These are phyloP conservation scores for Petunia hybrid DNA, from an alignment of 305 asterid species.

Conservation along the genomic window DNA sequence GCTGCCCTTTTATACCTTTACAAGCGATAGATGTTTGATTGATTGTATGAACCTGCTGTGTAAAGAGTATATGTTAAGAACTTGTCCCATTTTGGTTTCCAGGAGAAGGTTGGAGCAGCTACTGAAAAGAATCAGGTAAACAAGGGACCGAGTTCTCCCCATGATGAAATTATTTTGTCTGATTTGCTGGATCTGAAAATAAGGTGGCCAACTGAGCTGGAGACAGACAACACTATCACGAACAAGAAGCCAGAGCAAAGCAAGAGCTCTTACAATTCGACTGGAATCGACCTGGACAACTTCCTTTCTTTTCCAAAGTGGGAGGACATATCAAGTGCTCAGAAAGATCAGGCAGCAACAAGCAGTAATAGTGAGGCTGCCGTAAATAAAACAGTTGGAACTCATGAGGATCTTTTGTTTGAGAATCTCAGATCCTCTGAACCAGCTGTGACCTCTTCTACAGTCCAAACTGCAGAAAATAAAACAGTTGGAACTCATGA, in stretches of 20 bases:
- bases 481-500: conserved; percentile 49
- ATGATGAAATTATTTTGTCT: conserved; percentile 56
- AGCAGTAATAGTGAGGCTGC: conserved; percentile 40
- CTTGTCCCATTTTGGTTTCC: conserved; percentile 42
- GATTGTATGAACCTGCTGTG: neutral
- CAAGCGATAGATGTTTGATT: neutral
- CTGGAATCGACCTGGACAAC: conserved; percentile 65
- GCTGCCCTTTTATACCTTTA: too few relatives aligned
- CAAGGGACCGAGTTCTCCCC: conserved; percentile 53
- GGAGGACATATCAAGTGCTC: conserved; percentile 41
- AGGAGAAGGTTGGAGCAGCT: conserved; percentile 70
- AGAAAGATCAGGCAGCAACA: conserved; percentile 44
- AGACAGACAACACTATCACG: conserved; percentile 42
- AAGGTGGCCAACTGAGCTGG: conserved; percentile 59
- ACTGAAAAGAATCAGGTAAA: conserved; percentile 48
- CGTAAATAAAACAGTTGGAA: conserved; percentile 45
- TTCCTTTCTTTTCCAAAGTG: conserved; percentile 56
- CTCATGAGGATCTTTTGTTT: conserved; percentile 56
- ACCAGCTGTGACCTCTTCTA: conserved; percentile 48
- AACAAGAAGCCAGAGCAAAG: conserved; percentile 47
- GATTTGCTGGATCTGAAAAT: conserved; percentile 65
- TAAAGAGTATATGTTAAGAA: conserved; percentile 20
- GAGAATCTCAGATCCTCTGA: conserved; percentile 55
- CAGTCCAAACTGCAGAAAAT: conserved; percentile 38
- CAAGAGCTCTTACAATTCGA: conserved; percentile 44